Conservation (phyloP, 805 yeast species). For the Starmerella kuoi region DNA sequence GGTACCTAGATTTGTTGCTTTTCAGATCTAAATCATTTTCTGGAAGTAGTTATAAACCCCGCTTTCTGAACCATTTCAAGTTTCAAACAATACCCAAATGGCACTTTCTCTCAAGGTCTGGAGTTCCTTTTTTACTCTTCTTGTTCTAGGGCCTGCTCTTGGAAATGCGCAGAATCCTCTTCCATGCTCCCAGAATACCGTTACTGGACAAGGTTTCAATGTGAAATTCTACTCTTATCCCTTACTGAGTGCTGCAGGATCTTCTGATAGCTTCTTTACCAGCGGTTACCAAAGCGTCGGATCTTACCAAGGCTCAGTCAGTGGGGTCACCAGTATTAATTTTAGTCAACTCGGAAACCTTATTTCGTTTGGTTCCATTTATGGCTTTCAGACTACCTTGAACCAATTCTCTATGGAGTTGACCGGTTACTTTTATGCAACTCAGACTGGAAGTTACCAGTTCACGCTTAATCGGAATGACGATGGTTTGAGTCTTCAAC, state of each 20-base stretch:
- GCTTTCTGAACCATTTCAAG: too few species aligned
- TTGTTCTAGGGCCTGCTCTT: too few species aligned
- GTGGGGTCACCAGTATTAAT: background rate
- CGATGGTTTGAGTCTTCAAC: background rate
- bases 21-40: too few species aligned
- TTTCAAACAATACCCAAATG: too few species aligned
- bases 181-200: too few species aligned
- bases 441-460: background rate
- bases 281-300: background rate
- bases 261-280: background rate
- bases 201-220: background rate
- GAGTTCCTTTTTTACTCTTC: too few species aligned
- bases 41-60: too few species aligned
- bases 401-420: background rate
- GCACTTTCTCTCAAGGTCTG: too few species aligned
- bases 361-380: background rate
- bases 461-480: background rate
- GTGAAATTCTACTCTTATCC: background rate
- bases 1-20: too few species aligned
- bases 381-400: background rate
- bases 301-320: background rate
- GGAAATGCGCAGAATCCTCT: too few species aligned
- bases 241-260: background rate
- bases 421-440: background rate
- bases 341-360: background rate